Evolutionary conservation across 1,139 yeast species (phyloP).

Genomic region (Lizanozyma gosingica): DNA sequence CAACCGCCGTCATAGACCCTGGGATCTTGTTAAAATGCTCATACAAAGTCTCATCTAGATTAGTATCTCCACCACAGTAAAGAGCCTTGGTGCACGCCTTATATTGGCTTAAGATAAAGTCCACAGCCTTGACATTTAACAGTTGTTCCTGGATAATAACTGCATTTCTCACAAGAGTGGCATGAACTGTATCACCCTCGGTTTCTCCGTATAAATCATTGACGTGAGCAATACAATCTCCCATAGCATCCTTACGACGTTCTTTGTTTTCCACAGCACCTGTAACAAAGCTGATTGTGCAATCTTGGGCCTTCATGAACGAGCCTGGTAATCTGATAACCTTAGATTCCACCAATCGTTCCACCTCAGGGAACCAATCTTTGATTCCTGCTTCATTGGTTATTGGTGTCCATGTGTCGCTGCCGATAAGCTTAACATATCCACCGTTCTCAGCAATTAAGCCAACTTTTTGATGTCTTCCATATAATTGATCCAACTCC

Average conservation of each 20-base stretch:
- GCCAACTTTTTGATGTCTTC: constrained; percentile 64
- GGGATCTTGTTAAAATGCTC: background rate
- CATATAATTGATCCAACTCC: constrained; percentile 59
- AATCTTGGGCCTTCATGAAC: constrained; percentile 61
- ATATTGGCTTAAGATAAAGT: constrained; percentile 23
- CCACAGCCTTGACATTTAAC: constrained; percentile 43
- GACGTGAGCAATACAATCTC: constrained; percentile 79
- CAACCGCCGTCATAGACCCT: background rate
- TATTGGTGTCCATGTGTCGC: constrained; percentile 57
- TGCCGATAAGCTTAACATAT: constrained; percentile 46
- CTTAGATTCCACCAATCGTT: constrained; percentile 53
- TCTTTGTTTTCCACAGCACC: constrained; percentile 57
- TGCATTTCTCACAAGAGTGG: constrained; percentile 59
- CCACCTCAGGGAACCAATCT: constrained; percentile 56
- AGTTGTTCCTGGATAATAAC: constrained; percentile 60
- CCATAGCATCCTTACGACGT: constrained; percentile 60
- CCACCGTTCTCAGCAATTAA: constrained; percentile 90
- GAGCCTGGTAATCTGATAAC: constrained; percentile 79
- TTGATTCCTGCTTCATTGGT: constrained; percentile 42
- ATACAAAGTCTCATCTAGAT: background rate
- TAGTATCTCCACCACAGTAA: background rate
- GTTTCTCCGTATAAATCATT: constrained; percentile 55
- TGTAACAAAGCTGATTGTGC: constrained; percentile 67
- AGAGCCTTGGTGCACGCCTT: background rate
- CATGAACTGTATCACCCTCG: constrained; percentile 58